Conservation (phyloP, 768 basidiomycete genomes). For the Pisolithus microcarpus region DNA sequence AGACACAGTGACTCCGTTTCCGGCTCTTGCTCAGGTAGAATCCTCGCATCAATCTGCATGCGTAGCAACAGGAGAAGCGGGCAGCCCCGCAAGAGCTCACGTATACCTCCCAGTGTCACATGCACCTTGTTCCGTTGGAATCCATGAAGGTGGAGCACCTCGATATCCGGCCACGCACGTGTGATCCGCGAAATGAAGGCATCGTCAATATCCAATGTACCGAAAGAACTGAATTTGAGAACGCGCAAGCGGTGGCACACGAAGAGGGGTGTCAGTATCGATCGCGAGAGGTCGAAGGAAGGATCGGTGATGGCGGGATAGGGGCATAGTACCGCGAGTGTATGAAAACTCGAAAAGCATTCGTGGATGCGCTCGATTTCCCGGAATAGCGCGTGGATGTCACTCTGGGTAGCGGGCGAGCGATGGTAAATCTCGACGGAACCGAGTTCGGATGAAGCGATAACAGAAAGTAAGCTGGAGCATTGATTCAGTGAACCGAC, state of each 20-base stretch:
- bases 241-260: slow-evolving; percentile 13
- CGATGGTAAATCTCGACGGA: slow-evolving; percentile 20
- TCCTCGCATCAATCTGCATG: slow-evolving; percentile 21
- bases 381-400: slow-evolving; percentile 18
- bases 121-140: slow-evolving; percentile 19
- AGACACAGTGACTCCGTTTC: slow-evolving; percentile 6
- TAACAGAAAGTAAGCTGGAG: slow-evolving; percentile 18
- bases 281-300: slow-evolving; percentile 21
- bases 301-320: neutral
- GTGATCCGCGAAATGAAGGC: slow-evolving; percentile 20
- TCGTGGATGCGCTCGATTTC: slow-evolving; percentile 7
- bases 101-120: slow-evolving; percentile 18
- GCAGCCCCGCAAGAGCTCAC: slow-evolving; percentile 15
- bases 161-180: slow-evolving; percentile 20
- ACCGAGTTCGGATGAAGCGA: slow-evolving; percentile 17
- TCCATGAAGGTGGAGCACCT: slow-evolving; percentile 21
- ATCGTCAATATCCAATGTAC: slow-evolving; percentile 23
- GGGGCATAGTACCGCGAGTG: slow-evolving; percentile 11
- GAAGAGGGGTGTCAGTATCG: slow-evolving; percentile 20
- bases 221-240: slow-evolving; percentile 19
- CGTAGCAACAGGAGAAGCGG: slow-evolving; percentile 12
- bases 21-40: neutral
- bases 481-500: slow-evolving; percentile 23
- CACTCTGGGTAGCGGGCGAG: slow-evolving; percentile 11
- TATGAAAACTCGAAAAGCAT: neutral